Conservation (phyloP, 345 rosid genomes). For the Rhodomyrtus tomentosa region DNA sequence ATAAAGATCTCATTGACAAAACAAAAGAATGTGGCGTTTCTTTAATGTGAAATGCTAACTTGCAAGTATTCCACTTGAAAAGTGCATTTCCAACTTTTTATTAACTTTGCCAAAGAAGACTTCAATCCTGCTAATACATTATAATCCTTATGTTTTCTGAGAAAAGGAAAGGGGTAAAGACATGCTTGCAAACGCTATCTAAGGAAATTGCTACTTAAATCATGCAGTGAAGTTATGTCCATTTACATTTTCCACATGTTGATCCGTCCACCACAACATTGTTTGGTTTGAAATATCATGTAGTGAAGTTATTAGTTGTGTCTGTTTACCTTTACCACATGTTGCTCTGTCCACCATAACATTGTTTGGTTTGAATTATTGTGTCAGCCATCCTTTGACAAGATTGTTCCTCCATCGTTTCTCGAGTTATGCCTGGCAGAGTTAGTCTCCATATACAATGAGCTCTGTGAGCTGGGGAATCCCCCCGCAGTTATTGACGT, state of each 20-base stretch:
- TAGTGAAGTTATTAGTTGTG: background rate
- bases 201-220: background rate
- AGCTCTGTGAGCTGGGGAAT: slow-evolving; percentile 59
- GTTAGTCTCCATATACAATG: slow-evolving; percentile 51
- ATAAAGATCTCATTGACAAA: background rate
- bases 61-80: background rate
- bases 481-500: slow-evolving; percentile 62
- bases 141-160: background rate
- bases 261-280: background rate
- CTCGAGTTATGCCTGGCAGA: slow-evolving; percentile 69
- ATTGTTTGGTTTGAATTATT: background rate
- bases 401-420: slow-evolving; percentile 58
- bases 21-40: background rate
- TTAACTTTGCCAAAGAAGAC: background rate
- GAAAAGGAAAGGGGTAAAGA: background rate
- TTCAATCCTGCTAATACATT: background rate
- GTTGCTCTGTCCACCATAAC: background rate
- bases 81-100: background rate
- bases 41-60: background rate
- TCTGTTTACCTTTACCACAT: background rate
- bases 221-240: background rate
- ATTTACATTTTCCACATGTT: background rate
- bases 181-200: background rate
- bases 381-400: slow-evolving; percentile 64
- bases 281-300: background rate